Percentiles rank a stretch among this genome's conserved stretches.
These are phyloP conservation scores for Geoglossum cookeanum DNA, from an alignment of 2,329 filamentous ascomycete species.

Conservation along the genomic window DNA sequence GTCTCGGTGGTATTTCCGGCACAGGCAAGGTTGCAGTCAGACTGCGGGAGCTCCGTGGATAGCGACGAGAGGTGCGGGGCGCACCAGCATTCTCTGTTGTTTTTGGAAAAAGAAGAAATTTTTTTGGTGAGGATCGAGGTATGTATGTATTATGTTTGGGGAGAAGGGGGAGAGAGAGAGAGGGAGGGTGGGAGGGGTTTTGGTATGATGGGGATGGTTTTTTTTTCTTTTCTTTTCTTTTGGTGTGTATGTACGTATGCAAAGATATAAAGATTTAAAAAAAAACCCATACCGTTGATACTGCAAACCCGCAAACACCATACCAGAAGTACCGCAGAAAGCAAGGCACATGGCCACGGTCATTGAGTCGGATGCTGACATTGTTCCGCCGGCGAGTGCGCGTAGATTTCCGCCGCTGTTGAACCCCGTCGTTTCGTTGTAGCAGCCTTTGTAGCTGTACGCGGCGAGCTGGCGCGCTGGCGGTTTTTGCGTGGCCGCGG, in stretches of 20 bases:
- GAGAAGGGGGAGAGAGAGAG: no score
- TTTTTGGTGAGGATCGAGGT: no score
- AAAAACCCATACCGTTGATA: not conserved
- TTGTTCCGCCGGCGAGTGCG: conserved; percentile 4
- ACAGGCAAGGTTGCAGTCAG: conserved; percentile 3
- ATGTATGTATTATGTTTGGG: no score
- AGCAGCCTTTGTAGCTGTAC: conserved; percentile 5
- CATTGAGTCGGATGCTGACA: conserved; percentile 1
- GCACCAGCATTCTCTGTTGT: conserved; percentile 6
- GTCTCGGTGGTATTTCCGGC: conserved; percentile 3
- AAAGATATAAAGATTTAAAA: no score
- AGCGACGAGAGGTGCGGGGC: conserved; percentile 2
- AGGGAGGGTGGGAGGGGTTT: no score
- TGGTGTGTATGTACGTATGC: no score
- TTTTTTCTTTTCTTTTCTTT: no score
- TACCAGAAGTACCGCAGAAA: not conserved
- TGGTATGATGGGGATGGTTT: no score
- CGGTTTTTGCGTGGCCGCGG: not conserved
- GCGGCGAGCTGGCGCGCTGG: no score
- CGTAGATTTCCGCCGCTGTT: not conserved
- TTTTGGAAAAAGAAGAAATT: no score
- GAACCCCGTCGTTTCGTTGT: conserved; percentile 6
- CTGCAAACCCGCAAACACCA: not conserved
- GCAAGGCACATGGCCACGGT: not conserved
- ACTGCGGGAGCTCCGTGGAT: conserved; percentile 1